A percentile compares a stretch with the other conserved stretches of the same genome.
These are phyloP conservation scores for Phytophthora podocarpi DNA, from an alignment of 352 stramenopile genomes.

Conservation along the genomic window DNA sequence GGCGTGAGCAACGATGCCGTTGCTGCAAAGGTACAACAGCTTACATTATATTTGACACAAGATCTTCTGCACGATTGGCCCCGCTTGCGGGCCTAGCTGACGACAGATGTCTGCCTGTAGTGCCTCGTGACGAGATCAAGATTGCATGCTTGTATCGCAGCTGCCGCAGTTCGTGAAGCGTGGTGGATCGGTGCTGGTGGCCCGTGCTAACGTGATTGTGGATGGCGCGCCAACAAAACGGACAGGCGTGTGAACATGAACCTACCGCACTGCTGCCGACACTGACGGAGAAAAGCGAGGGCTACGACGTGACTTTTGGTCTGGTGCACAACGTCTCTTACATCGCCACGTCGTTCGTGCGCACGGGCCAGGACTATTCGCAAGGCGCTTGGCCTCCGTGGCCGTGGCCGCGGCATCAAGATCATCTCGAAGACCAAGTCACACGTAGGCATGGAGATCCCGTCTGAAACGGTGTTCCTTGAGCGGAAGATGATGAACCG, in stretches of 20 bases:
- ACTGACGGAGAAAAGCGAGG: constrained; percentile 93
- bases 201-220: constrained; percentile 89
- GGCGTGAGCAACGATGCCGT: no score
- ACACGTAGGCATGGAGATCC: constrained; percentile 98
- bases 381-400: constrained; percentile 78
- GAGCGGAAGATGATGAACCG: constrained; percentile 99
- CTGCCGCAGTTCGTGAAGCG: constrained; percentile 91
- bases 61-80: constrained; percentile 92
- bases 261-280: constrained; percentile 93
- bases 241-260: constrained; percentile 97
- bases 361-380: constrained; percentile 96
- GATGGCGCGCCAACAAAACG: constrained; percentile 75
- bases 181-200: constrained; percentile 93
- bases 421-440: constrained; percentile 99
- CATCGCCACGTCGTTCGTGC: constrained; percentile 98
- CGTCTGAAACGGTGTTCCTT: constrained; percentile 97
- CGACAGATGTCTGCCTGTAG: constrained; percentile 59
- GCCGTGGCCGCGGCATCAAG: constrained; percentile 90
- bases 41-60: no score
- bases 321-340: constrained; percentile 96
- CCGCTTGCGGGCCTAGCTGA: constrained; percentile 91
- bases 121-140: constrained; percentile 77
- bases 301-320: constrained; percentile 95
- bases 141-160: constrained; percentile 94
- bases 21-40: no score